A percentile compares a stretch with the other conserved stretches of the same genome.
Evolutionary conservation across 495 filamentous ascomycete species (phyloP).

Genomic region (Tetracladium marchalianum): DNA sequence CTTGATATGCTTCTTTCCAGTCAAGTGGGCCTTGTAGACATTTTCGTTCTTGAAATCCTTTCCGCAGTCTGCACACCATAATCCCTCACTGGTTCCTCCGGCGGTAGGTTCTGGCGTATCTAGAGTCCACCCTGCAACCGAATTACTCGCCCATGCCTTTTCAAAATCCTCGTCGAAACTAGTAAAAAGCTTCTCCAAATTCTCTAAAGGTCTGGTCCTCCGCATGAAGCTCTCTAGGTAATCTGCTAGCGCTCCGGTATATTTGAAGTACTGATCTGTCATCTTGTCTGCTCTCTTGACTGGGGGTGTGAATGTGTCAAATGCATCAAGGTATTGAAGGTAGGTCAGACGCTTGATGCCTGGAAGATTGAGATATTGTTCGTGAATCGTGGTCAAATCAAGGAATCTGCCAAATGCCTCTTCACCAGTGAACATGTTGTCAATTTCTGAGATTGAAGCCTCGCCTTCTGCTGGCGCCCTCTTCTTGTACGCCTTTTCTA

Average conservation of each 20-base stretch:
- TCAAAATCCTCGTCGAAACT: slow-evolving; percentile 76
- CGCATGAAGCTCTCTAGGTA: slow-evolving; percentile 85
- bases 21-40: slow-evolving; percentile 82
- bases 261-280: slow-evolving; percentile 84
- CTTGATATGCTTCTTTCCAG: slow-evolving; percentile 83
- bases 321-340: slow-evolving; percentile 80
- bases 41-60: slow-evolving; percentile 95
- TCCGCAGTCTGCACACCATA: slow-evolving; percentile 83
- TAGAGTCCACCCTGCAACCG: slow-evolving; percentile 69
- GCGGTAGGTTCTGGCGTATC: slow-evolving; percentile 31
- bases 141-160: slow-evolving; percentile 66
- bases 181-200: slow-evolving; percentile 67
- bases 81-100: slow-evolving; percentile 53
- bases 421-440: slow-evolving; percentile 91
- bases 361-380: slow-evolving; percentile 82
- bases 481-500: slow-evolving; percentile 83
- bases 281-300: slow-evolving; percentile 74
- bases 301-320: slow-evolving; percentile 75
- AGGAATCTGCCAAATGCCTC: slow-evolving; percentile 86
- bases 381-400: slow-evolving; percentile 74
- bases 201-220: slow-evolving; percentile 70
- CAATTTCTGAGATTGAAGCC: slow-evolving; percentile 51
- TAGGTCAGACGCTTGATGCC: slow-evolving; percentile 76
- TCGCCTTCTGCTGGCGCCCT: slow-evolving; percentile 59
- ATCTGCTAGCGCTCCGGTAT: slow-evolving; percentile 64